Base-by-base conservation (phyloP, 257 asterid genomes). In the Apocynum venetum region DNA sequence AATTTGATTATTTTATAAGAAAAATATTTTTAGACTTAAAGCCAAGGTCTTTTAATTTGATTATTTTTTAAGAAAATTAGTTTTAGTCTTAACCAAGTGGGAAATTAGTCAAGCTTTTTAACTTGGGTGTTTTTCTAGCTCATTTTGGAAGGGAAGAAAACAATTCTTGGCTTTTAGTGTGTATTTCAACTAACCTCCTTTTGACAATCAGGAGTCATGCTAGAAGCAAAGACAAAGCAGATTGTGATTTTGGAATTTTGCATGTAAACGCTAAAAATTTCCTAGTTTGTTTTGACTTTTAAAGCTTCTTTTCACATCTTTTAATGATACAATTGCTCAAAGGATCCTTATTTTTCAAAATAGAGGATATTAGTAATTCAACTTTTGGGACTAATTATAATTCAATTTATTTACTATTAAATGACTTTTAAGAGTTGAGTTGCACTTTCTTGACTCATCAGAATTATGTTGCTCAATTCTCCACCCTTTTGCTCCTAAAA, bases 91-190 rank as follows among this genome's bases (percentile, higher is more conserved):
- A 36, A 40, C 9, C 69, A 63, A 63, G 20, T 43, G 71, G 49
- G 71, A 40, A 66, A 40, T 66, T 66, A 66, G 71, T 66, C 49
- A 66, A 66, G 9, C 15, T 59, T n/a, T 59, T 59, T 1, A 13
- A 36, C 2, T 13, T 13, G 55, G 59, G 8, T 66, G 49, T 66
- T n/a, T 67, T 67, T 43, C 36, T 41, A 67, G 72, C 25, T 8
- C 15, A 41, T 43, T 38, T 43, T 41, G 51, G 51, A 41, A 67
- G 35, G 72, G 15, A 40, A 67, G 68, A 61, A 61, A 41, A 52
- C 35, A 43, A 67, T 43, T 67, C 36, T 66, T 67, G 72, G 72
- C 52, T 19, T 67, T 43, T 67, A 41, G 72, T 41, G 52, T 19
- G 35, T 43, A 17, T 67, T 66, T 66, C 72, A 67, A 6, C 14